phyloP scores from a whole-genome alignment of 805 yeast genomes.

The Candida sonorensis region DNA sequence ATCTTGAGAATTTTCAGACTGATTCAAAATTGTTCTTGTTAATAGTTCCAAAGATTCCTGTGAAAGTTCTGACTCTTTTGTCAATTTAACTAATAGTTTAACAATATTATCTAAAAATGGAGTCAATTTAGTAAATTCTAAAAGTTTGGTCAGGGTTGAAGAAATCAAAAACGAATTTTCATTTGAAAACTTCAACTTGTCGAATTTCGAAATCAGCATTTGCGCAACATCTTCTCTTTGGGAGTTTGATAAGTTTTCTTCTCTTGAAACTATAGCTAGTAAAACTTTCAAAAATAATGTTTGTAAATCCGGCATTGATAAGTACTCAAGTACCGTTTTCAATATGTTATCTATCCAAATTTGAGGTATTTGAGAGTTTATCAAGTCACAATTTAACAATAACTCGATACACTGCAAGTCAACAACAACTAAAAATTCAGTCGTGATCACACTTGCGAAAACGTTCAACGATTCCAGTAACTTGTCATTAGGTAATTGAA shows the following conservation, averaged over 20 bases:
- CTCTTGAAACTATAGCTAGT: conserved; percentile 7
- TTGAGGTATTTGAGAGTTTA: conserved; percentile 4
- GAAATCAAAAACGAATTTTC: conserved; percentile 8
- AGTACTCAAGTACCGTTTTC: conserved; percentile 12
- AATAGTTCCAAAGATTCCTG: conserved; percentile 14
- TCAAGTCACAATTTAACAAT: conserved; percentile 8
- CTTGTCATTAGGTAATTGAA: conserved; percentile 4
- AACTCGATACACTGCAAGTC: conserved; percentile 16
- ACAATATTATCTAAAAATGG: conserved; percentile 6
- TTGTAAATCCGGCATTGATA: conserved; percentile 15
- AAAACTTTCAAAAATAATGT: conserved; percentile 13
- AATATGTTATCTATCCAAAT: conserved; percentile 18
- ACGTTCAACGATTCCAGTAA: conserved; percentile 8
- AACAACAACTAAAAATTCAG: conserved; percentile 22
- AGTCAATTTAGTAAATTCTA: conserved; percentile 1
- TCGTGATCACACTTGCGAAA: conserved; percentile 19
- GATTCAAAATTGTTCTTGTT: conserved; percentile 11
- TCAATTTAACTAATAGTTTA: conserved; percentile 11
- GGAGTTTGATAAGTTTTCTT: conserved; percentile 4
- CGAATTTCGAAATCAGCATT: conserved; percentile 5
- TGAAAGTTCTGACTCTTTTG: conserved; percentile 11
- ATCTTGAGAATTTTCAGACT: conserved; percentile 4
- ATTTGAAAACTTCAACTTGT: conserved; percentile 7
- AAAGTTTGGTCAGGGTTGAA: conserved; percentile 8
- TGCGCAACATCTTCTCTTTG: conserved; percentile 4